These are phyloP conservation scores for Ustilago xerochloae DNA, from an alignment of 1,284 basidiomycete species.

Conservation along the genomic window DNA sequence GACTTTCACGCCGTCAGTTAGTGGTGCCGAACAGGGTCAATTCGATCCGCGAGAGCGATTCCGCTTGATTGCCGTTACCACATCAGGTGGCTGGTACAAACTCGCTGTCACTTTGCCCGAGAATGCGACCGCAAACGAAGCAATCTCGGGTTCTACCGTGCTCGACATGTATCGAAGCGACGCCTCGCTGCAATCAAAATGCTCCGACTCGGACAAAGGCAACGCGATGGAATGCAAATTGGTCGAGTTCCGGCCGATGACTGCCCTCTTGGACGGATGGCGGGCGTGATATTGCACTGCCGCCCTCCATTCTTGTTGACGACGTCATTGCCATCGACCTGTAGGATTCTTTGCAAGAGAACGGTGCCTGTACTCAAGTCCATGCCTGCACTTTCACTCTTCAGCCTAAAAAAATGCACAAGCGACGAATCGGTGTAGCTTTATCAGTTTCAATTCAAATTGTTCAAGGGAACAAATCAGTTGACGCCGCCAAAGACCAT, in stretches of 20 bases:
- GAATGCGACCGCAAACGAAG: background rate
- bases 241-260: conserved; percentile 41
- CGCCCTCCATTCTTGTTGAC: no score
- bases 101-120: conserved; percentile 33
- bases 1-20: background rate
- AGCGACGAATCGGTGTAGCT: background rate
- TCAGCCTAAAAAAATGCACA: no score
- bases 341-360: no score
- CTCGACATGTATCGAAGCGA: conserved; percentile 56
- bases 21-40: background rate
- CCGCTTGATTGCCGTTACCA: conserved; percentile 56
- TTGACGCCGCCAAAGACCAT: conserved; percentile 61
- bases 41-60: background rate
- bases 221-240: conserved; percentile 24
- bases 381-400: no score
- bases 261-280: conserved; percentile 35
- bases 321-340: no score
- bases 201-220: background rate
- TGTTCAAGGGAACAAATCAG: conserved; percentile 1
- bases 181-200: conserved; percentile 6
- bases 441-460: background rate
- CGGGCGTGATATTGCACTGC: conserved; percentile 19
- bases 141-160: conserved; percentile 29
- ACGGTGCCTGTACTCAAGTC: no score
- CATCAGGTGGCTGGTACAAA: conserved; percentile 61